Conservation (phyloP, 495 filamentous ascomycete species). For the Platismatia glauca region DNA sequence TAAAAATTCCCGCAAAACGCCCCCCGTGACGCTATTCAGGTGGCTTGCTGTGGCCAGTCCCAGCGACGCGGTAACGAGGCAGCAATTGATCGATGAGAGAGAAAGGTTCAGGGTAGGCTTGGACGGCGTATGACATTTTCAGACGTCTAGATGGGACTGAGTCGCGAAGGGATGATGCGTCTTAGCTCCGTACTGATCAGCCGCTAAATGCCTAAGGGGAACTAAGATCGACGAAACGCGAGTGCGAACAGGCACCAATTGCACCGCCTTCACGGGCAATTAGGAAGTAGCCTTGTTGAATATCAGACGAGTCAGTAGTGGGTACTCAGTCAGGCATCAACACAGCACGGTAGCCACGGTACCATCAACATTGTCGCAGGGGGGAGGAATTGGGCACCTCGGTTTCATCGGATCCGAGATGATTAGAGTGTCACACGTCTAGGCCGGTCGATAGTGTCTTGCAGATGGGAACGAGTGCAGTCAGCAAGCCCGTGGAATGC, state of each 20-base stretch:
- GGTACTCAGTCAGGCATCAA: conserved; percentile 1
- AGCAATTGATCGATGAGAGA: background rate
- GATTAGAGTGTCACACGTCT: background rate
- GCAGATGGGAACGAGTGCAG: background rate
- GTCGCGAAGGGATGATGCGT: conserved; percentile 3
- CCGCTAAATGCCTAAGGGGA: background rate
- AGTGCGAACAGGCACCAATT: background rate
- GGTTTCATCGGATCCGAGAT: background rate
- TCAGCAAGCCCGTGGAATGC: background rate
- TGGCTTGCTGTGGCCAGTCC: background rate
- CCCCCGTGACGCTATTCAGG: background rate
- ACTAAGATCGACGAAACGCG: conserved; percentile 10
- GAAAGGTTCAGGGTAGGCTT: background rate
- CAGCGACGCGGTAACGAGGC: background rate
- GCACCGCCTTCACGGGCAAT: background rate
- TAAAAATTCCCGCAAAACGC: background rate
- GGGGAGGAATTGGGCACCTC: background rate
- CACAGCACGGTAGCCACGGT: conserved; percentile 8
- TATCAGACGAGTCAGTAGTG: background rate
- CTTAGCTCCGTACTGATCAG: conserved; percentile 9
- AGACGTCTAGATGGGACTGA: background rate
- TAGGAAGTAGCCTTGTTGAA: background rate
- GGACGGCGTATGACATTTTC: background rate
- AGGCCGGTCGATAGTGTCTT: background rate
- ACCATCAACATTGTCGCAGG: conserved; percentile 5